Evolutionary conservation across 2,329 filamentous ascomycete genomes (phyloP).

Genomic region (Ophiostoma ips): DNA sequence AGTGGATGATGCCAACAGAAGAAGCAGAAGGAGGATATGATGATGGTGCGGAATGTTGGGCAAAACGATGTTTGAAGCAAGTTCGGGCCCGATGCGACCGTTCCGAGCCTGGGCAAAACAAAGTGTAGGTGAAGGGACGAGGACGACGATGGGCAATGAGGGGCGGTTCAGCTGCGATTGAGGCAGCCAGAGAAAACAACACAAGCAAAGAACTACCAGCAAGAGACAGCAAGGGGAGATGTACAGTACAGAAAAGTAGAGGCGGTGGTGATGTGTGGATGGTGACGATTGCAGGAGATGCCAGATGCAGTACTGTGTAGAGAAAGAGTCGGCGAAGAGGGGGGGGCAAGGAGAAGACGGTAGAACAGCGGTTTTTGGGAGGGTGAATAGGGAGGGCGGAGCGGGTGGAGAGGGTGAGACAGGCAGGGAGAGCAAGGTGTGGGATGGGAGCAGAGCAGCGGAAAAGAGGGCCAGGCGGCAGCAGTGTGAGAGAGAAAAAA

Average conservation of each 20-base stretch:
- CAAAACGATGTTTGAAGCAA: neutral
- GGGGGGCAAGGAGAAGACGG: conserved; percentile 1
- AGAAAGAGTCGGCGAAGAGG: conserved; percentile 2
- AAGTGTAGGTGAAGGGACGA: neutral
- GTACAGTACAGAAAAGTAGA: neutral
- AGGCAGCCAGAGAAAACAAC: neutral
- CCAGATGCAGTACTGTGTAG: conserved; percentile 3
- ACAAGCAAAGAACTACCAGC: neutral
- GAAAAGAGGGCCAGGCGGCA: conserved; percentile 4
- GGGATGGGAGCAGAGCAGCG: neutral
- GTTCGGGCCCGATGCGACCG: neutral
- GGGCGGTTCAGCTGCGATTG: neutral
- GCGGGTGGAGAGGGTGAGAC: neutral
- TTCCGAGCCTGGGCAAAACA: neutral
- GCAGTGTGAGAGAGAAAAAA: conserved; percentile 14
- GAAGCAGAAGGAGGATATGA: neutral
- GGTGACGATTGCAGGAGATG: conserved; percentile 4
- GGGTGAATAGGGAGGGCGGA: neutral
- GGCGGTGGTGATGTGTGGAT: conserved; percentile 3
- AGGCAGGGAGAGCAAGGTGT: neutral
- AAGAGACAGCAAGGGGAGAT: neutral
- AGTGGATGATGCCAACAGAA: neutral
- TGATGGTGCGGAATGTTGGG: neutral
- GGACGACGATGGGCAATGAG: neutral
- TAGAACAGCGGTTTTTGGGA: neutral